A percentile compares a stretch with the other conserved stretches of the same genome.
Evolutionary conservation across 2,329 filamentous ascomycete species (phyloP).

Genomic region (Aureobasidium namibiae): DNA sequence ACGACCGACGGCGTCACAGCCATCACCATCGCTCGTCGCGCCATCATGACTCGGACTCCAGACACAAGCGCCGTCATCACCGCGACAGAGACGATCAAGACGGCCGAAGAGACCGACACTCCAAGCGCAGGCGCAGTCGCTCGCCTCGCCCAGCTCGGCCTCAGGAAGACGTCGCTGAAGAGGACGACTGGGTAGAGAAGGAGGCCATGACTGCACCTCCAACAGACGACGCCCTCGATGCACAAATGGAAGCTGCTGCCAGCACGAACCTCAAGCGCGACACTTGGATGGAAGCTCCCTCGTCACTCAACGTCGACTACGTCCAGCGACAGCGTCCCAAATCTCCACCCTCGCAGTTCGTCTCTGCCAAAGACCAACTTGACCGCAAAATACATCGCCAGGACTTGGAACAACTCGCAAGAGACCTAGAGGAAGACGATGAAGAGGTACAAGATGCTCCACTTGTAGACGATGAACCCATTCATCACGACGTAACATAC

Average conservation of each 20-base stretch:
- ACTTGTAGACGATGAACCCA: constrained; percentile 42
- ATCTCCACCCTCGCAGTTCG: constrained; percentile 35
- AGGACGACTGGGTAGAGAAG: constrained; percentile 36
- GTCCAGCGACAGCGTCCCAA: constrained; percentile 53
- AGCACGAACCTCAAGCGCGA: constrained; percentile 55
- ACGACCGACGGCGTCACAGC: constrained; percentile 32
- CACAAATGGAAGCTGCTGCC: constrained; percentile 30
- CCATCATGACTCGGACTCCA: constrained; percentile 28
- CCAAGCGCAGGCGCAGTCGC: constrained; percentile 22
- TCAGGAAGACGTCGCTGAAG: constrained; percentile 37
- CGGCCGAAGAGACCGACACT: constrained; percentile 28
- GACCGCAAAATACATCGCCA: constrained; percentile 67
- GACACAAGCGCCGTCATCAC: constrained; percentile 56
- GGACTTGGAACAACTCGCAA: constrained; percentile 69
- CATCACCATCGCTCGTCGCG: constrained; percentile 42
- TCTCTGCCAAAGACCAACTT: constrained; percentile 49
- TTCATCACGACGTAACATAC: constrained; percentile 62
- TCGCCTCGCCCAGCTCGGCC: constrained; percentile 25
- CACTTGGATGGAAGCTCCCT: constrained; percentile 90
- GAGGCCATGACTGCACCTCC: constrained; percentile 33
- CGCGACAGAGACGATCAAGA: constrained; percentile 36
- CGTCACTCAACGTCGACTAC: constrained; percentile 76
- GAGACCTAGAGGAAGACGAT: constrained; percentile 52
- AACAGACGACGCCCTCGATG: constrained; percentile 37
- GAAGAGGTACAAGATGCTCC: constrained; percentile 26